phyloP scores from a whole-genome alignment of 768 basidiomycete species.

The Tricholoma saponaceum region DNA sequence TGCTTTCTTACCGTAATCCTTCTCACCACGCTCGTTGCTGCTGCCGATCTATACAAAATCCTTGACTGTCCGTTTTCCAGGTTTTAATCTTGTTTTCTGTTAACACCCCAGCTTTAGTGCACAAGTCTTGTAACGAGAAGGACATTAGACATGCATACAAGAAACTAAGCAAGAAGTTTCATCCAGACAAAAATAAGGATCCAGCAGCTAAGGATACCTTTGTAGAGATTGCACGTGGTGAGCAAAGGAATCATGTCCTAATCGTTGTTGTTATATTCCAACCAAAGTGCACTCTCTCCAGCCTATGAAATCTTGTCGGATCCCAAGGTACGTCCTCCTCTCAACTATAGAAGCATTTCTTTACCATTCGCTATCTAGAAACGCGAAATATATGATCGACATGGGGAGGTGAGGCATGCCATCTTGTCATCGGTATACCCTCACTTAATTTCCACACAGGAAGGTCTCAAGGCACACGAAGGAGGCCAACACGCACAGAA shows the following conservation, averaged over 20 bases:
- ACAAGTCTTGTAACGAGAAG: slow-evolving; percentile 76
- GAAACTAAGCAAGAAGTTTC: slow-evolving; percentile 80
- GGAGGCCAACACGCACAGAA: slow-evolving; percentile 78
- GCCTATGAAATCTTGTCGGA: slow-evolving; percentile 98
- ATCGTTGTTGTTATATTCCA: slow-evolving; percentile 1
- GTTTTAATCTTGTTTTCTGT: slow-evolving; percentile 18
- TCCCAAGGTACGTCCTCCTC: slow-evolving; percentile 47
- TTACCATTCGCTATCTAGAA: slow-evolving; percentile 45
- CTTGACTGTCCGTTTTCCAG: slow-evolving; percentile 62
- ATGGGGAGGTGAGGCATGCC: slow-evolving; percentile 68
- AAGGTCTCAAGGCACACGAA: slow-evolving; percentile 90
- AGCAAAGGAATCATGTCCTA: slow-evolving; percentile 15
- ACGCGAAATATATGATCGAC: slow-evolving; percentile 89
- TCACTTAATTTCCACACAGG: slow-evolving; percentile 35
- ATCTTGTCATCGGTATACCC: not conserved
- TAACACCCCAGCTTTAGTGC: slow-evolving; percentile 39
- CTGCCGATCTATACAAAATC: slow-evolving; percentile 77
- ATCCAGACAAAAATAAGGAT: slow-evolving; percentile 95
- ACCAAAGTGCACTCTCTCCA: slow-evolving; percentile 18
- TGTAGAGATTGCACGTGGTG: slow-evolving; percentile 88
- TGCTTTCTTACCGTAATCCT: slow-evolving; percentile 32
- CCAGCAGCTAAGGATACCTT: slow-evolving; percentile 80
- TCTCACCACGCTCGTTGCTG: slow-evolving; percentile 36
- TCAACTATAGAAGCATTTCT: not conserved
- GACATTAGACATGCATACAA: slow-evolving; percentile 94